Conservation (phyloP, 1,284 basidiomycete genomes). For the Marasmius tenuissimus region DNA sequence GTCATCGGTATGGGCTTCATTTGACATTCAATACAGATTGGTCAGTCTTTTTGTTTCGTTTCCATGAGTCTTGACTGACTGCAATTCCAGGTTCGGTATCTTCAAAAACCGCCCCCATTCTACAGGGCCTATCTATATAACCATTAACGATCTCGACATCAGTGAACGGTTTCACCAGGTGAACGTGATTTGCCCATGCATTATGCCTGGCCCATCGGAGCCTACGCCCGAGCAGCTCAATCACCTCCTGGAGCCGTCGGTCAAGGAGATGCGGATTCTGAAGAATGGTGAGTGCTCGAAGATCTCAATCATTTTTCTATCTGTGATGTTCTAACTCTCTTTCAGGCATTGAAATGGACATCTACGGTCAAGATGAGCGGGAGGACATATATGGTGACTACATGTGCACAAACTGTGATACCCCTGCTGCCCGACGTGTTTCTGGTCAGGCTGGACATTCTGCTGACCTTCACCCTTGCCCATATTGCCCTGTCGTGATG, state of each 20-base stretch:
- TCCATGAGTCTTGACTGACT: neutral
- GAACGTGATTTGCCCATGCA: slow-evolving; percentile 20
- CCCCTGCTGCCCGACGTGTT: slow-evolving; percentile 25
- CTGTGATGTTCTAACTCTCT: neutral
- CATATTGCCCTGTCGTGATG: slow-evolving; percentile 20
- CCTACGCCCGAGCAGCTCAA: slow-evolving; percentile 20
- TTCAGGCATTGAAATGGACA: slow-evolving; percentile 19
- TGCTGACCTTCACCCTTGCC: slow-evolving; percentile 24
- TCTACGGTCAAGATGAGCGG: slow-evolving; percentile 11
- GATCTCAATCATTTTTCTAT: neutral
- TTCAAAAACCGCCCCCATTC: slow-evolving; percentile 26
- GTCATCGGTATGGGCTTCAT: slow-evolving; percentile 22
- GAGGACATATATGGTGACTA: slow-evolving; percentile 19
- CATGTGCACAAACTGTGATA: slow-evolving; percentile 25
- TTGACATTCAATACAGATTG: slow-evolving; percentile 27
- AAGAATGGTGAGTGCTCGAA: slow-evolving; percentile 13
- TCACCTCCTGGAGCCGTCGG: slow-evolving; percentile 15
- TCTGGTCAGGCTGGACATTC: slow-evolving; percentile 23
- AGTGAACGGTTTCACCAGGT: slow-evolving; percentile 20
- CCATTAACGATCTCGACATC: slow-evolving; percentile 24
- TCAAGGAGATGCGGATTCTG: slow-evolving; percentile 11
- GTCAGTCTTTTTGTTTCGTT: slow-evolving; percentile 15
- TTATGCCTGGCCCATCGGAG: slow-evolving; percentile 20
- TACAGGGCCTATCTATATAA: slow-evolving; percentile 22
- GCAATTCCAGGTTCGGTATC: slow-evolving; percentile 22